These are phyloP conservation scores for Saccharomycopsis selenospora DNA, from an alignment of 805 yeast species.

Conservation along the genomic window DNA sequence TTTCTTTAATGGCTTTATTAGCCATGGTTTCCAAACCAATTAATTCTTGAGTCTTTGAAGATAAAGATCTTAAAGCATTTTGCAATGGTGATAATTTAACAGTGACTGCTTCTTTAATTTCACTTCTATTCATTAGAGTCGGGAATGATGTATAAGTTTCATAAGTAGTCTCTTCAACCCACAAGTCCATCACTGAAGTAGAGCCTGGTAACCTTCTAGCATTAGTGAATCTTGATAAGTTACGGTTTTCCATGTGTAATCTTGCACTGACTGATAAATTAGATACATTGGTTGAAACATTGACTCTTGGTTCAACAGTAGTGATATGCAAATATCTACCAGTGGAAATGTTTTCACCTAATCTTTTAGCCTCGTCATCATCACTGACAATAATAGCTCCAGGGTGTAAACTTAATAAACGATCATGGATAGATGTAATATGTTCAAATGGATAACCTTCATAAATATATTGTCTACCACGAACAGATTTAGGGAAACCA, in stretches of 20 bases:
- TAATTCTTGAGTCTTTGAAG: slow-evolving; percentile 64
- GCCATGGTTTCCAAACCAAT: slow-evolving; percentile 58
- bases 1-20: slow-evolving; percentile 44
- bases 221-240: slow-evolving; percentile 61
- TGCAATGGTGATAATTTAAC: slow-evolving; percentile 70
- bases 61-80: slow-evolving; percentile 65
- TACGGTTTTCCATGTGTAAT: slow-evolving; percentile 68
- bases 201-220: slow-evolving; percentile 69
- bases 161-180: slow-evolving; percentile 85
- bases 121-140: slow-evolving; percentile 78
- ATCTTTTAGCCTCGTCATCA: slow-evolving; percentile 48
- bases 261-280: slow-evolving; percentile 48
- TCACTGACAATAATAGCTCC: slow-evolving; percentile 65
- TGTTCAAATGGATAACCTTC: slow-evolving; percentile 88
- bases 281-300: slow-evolving; percentile 36
- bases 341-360: slow-evolving; percentile 45
- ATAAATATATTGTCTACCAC: slow-evolving; percentile 72
- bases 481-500: slow-evolving; percentile 72
- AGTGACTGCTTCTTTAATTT: slow-evolving; percentile 42
- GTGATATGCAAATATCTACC: slow-evolving; percentile 71
- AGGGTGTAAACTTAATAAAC: slow-evolving; percentile 67
- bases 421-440: slow-evolving; percentile 71
- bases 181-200: slow-evolving; percentile 61
- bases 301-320: slow-evolving; percentile 63
- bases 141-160: slow-evolving; percentile 76